Evolutionary conservation across 2,329 filamentous ascomycete species (phyloP), one percentile per base, ranked within the genome.

Genomic region (Aspergillus ochraceus): DNA sequence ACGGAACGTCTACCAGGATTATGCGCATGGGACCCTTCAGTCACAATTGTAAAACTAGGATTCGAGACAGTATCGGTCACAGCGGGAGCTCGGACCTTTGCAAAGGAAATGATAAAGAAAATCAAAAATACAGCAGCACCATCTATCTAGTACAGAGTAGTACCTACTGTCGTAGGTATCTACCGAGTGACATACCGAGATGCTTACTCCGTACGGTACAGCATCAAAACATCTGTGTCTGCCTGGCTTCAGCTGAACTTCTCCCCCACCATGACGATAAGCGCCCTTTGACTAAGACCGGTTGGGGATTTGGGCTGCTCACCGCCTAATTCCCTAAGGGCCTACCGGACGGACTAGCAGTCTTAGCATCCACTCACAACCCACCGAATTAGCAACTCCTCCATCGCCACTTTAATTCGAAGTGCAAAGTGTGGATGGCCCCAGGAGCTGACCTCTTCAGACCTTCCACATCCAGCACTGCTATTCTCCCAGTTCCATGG

Each of bases 401-500:
- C 32, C 49, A 55, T 62, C 54, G 57, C 60, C 57, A 62, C 57
- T 60, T 36, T 52, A 49, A 62, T 60, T 45, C 22, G 22, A 54
- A 58, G 45, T 47, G 47, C 24, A 45, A 42, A 14, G 22, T 53
- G 19, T 52, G 45, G 51, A 51, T 30, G 52, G 49, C 49, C 45
- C 46, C 42, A 52, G 36, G 30, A 46, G 46, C 45, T 22, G 47
- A 32, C 42, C 22, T 26, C 26, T 26, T 19, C 47, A 49, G 17
- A 62, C 60, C 54, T 62, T 59, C 60, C 60, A 54, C 26, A 59
- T 55, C 32, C 32, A 50, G 50, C 55, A 50, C 26, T 55, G 49
- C 36, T 24, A n/a, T 29, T 49, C 29, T 51, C 29, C 49, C 60
- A 54, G 30, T 59, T 55, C 65, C 64, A 67, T 61, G 64, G 64